Base-by-base conservation (phyloP, 768 basidiomycete genomes). In the Leccinum subtestaceum region DNA sequence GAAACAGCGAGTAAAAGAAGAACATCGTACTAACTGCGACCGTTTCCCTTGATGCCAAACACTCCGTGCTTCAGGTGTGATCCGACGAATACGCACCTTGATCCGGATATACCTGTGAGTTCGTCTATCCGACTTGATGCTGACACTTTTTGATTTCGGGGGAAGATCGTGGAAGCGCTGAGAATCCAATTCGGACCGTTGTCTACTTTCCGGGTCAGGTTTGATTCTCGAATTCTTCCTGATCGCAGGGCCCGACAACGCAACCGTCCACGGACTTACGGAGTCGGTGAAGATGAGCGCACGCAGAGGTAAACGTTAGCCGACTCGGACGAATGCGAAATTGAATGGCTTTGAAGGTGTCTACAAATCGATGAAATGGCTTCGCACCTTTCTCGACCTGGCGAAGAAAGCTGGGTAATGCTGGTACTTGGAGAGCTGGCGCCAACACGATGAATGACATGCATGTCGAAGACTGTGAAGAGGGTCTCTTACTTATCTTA, bases 351-450 rank as follows among this genome's bases (percentile, higher is more conserved):
- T 47, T 25, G 19, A 55, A 59, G 77, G 77, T 13, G 63, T 78
- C 29, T 74, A 76, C 53, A 78, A 75, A 58, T 70, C 71, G 8
- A 77, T 77, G 2, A 17, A 68, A 5, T 74, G 75, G 60, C 61
- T 80, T 3, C 75, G 77, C 47, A 59, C 75, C 7, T 80, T 75
- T 63, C 54, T 76, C 34, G 62, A 66, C 45, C 67, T 76, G 57
- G 69, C 66, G 51, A 70, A 73, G 57, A 60, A 66, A 0, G 58
- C 68, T 13, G 75, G 77, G 40, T 40, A 15, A 15, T 68, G 72
- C 73, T 0, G 79, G 79, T n/a, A 77, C 78, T 1, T 81, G 75
- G 75, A 80, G 78, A 15, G 63, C 70, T 5, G 78, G 79, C 2
- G 63, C 65, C 38, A 80, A 78, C 40, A 31, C 70, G 10, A 72